Evolutionary conservation across 108 stramenopile species (phyloP).

Genomic region (Cyclostephanos invisitatus): DNA sequence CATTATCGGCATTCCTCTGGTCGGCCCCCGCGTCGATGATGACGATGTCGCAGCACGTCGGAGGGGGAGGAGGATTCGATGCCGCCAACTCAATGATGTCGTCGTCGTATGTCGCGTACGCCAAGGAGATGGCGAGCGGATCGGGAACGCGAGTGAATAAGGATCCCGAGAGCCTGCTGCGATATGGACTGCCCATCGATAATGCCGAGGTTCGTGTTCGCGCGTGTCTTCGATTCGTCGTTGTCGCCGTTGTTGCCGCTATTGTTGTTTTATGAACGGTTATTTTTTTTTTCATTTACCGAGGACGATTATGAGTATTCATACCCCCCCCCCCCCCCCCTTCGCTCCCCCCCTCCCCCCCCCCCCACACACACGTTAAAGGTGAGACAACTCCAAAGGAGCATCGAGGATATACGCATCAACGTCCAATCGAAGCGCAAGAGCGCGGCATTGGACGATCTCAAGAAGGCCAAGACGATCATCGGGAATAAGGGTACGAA

Average conservation of each 20-base stretch:
- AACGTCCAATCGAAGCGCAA: constrained; percentile 86
- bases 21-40: constrained; percentile 42
- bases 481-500: constrained; percentile 65
- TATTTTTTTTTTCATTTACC: too few relatives aligned
- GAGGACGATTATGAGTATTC: too few relatives aligned
- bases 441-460: constrained; percentile 78
- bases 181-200: constrained; percentile 88
- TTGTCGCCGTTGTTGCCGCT: too few relatives aligned
- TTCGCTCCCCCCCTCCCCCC: neutral
- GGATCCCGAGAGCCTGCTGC: constrained; percentile 87
- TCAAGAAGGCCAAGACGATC: constrained; percentile 63
- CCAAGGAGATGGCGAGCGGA: constrained; percentile 88
- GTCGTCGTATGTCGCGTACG: constrained; percentile 52
- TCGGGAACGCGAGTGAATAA: constrained; percentile 90
- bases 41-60: constrained; percentile 5
- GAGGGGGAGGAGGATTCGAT: neutral
- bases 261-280: too few relatives aligned
- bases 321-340: constrained; percentile 6
- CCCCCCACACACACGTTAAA: neutral
- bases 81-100: constrained; percentile 1
- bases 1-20: constrained; percentile 43
- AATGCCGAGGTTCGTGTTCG: constrained; percentile 86
- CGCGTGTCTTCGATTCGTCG: too few relatives aligned
- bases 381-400: constrained; percentile 83
- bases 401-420: constrained; percentile 77